Percentiles rank a stretch among this genome's conserved stretches.
Evolutionary conservation across 2,329 filamentous ascomycete genomes (phyloP).

Genomic region (Lasiodiplodia hormozganensis): DNA sequence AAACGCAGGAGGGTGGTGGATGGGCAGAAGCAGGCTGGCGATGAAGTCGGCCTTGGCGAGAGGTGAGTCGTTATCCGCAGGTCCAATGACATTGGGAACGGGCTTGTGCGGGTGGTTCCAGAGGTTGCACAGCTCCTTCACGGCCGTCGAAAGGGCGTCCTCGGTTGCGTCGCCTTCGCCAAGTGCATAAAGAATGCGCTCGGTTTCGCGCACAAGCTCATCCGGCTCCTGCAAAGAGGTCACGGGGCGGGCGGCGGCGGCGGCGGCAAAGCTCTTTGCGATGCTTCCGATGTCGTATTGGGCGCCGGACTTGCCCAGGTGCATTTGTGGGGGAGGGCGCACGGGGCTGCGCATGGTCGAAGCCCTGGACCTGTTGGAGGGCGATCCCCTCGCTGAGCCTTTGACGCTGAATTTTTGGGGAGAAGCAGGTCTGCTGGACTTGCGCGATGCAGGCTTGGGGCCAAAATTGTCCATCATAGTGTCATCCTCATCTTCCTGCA

Average conservation of each 20-base stretch:
- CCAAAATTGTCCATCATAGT: conserved; percentile 40
- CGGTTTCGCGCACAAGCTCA: conserved; percentile 76
- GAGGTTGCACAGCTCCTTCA: conserved; percentile 39
- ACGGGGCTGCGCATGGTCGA: conserved; percentile 36
- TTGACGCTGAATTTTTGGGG: conserved; percentile 50
- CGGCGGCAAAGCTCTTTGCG: conserved; percentile 60
- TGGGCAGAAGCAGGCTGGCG: conserved; percentile 76
- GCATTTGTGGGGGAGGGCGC: conserved; percentile 19
- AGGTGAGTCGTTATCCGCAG: conserved; percentile 61
- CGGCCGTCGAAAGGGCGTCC: conserved; percentile 38
- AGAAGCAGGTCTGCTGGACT: conserved; percentile 23
- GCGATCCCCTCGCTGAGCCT: conserved; percentile 35
- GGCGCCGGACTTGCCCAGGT: conserved; percentile 43
- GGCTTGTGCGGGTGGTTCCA: conserved; percentile 66
- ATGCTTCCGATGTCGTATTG: conserved; percentile 73
- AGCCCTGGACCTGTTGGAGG: conserved; percentile 32
- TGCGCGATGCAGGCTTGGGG: conserved; percentile 20
- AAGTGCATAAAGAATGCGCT: conserved; percentile 65
- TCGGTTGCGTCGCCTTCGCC: conserved; percentile 41
- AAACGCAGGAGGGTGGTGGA: conserved; percentile 72
- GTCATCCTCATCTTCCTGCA: conserved; percentile 43
- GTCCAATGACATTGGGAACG: conserved; percentile 30
- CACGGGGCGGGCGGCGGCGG: conserved; percentile 57
- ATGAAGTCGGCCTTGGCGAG: conserved; percentile 79
- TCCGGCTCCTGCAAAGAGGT: conserved; percentile 70